phyloP scores from a whole-genome alignment of 208 protist species.

The Leishmania tarentolae region DNA sequence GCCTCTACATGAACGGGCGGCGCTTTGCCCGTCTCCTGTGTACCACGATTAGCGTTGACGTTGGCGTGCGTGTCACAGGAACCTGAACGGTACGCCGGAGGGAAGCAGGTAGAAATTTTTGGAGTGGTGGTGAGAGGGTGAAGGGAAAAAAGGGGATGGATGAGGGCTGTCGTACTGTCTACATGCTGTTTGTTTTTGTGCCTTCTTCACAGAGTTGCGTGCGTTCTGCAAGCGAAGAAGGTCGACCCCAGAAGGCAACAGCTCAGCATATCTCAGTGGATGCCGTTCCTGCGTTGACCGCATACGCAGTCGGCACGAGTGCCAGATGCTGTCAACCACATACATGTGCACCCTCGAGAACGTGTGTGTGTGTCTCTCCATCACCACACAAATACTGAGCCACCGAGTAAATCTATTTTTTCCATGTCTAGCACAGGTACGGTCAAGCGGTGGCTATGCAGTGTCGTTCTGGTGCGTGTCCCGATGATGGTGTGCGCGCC shows the following conservation, averaged over 20 bases:
- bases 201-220: neutral
- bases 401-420: too few species aligned
- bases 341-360: neutral
- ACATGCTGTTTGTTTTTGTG: neutral
- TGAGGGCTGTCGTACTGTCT: neutral
- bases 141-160: neutral
- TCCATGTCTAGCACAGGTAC: neutral
- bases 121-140: too few species aligned
- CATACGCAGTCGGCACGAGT: neutral
- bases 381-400: too few species aligned
- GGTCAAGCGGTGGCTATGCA: neutral
- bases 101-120: too few species aligned
- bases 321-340: neutral
- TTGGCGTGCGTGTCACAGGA: neutral
- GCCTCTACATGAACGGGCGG: neutral
- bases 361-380: neutral
- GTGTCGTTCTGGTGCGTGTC: neutral
- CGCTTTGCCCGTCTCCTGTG: neutral
- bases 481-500: neutral
- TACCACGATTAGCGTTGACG: neutral
- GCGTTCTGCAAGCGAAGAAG: neutral
- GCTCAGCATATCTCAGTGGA: neutral
- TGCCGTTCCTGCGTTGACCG: neutral
- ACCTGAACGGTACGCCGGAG: neutral
- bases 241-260: neutral